These are phyloP conservation scores for Penicillium expansum DNA, from an alignment of 2,329 filamentous ascomycete species.

Conservation along the genomic window DNA sequence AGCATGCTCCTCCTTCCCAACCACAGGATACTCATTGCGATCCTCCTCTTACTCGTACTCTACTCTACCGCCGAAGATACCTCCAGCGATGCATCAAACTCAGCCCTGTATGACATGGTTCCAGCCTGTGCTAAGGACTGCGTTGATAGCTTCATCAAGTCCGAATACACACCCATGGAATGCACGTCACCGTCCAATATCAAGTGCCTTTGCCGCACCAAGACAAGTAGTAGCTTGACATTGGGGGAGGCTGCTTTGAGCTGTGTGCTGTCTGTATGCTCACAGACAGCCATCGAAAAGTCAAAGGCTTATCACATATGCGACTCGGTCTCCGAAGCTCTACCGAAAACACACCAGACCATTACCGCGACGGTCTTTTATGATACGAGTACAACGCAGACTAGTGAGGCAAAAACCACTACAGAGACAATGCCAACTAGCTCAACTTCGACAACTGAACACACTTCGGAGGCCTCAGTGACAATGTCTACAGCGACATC, in stretches of 20 bases:
- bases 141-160: conserved; percentile 60
- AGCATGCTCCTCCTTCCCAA: conserved; percentile 36
- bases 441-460: background rate
- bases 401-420: conserved; percentile 2
- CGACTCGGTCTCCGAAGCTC: conserved; percentile 36
- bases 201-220: conserved; percentile 62
- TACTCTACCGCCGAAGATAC: conserved; percentile 22
- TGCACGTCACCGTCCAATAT: conserved; percentile 50
- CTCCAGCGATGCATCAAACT: conserved; percentile 18
- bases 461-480: background rate
- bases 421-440: conserved; percentile 5
- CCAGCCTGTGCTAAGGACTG: conserved; percentile 61
- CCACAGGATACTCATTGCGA: conserved; percentile 27
- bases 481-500: conserved; percentile 6
- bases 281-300: conserved; percentile 44
- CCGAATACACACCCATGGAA: conserved; percentile 52
- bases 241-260: conserved; percentile 69
- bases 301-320: conserved; percentile 58
- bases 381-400: conserved; percentile 8
- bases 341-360: conserved; percentile 36
- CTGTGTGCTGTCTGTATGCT: conserved; percentile 62
- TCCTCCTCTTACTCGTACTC: conserved; percentile 22
- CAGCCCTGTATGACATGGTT: conserved; percentile 44
- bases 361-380: conserved; percentile 38
- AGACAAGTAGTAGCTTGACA: conserved; percentile 62